Conservation (phyloP, 2,329 filamentous ascomycete genomes). For the Alternaria infectoria region DNA sequence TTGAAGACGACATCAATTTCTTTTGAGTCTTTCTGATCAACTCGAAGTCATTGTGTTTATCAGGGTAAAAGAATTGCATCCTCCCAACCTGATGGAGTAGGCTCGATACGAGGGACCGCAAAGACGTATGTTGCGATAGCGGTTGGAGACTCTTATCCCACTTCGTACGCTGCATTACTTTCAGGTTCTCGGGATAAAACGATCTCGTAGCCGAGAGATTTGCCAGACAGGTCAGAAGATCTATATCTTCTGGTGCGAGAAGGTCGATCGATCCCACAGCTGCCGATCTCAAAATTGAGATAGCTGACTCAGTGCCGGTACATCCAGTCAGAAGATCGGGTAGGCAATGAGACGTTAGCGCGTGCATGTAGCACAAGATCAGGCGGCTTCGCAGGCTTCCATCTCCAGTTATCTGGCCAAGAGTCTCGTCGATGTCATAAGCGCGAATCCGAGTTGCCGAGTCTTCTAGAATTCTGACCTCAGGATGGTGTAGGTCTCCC, state of each 20-base stretch:
- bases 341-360: slow-evolving; percentile 60
- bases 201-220: slow-evolving; percentile 42
- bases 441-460: slow-evolving; percentile 42
- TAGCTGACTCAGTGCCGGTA: slow-evolving; percentile 63
- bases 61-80: slow-evolving; percentile 22
- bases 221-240: slow-evolving; percentile 35
- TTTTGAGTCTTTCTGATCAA: not conserved
- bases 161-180: slow-evolving; percentile 51
- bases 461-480: slow-evolving; percentile 24
- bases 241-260: slow-evolving; percentile 34
- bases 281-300: slow-evolving; percentile 58
- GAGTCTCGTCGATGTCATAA: slow-evolving; percentile 57
- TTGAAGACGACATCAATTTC: slow-evolving; percentile 3
- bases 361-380: slow-evolving; percentile 60
- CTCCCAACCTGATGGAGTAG: slow-evolving; percentile 34
- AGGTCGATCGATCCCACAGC: slow-evolving; percentile 56
- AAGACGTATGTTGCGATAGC: slow-evolving; percentile 39
- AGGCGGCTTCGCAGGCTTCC: slow-evolving; percentile 61
- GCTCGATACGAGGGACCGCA: slow-evolving; percentile 23
- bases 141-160: slow-evolving; percentile 52
- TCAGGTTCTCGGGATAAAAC: slow-evolving; percentile 54
- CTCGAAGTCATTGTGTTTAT: not conserved
- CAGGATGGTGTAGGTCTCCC: slow-evolving; percentile 2
- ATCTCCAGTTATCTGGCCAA: slow-evolving; percentile 60
- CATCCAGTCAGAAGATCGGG: slow-evolving; percentile 56